Evolutionary conservation across 1,139 yeast species (phyloP).

Genomic region (Candida tunisiensis): DNA sequence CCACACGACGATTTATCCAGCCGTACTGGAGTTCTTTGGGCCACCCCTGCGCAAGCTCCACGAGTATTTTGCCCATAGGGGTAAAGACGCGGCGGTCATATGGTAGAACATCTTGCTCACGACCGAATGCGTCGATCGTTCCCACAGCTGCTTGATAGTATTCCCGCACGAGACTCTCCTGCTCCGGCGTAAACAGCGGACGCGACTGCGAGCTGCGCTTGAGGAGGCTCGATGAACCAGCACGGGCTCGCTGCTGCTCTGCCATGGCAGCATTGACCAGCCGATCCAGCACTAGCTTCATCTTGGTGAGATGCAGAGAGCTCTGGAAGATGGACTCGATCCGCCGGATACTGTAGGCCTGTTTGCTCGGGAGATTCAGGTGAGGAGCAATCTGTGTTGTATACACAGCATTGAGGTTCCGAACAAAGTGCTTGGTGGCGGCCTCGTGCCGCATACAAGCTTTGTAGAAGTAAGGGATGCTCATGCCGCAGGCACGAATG

Average conservation of each 20-base stretch:
- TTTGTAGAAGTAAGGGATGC: conserved; percentile 79
- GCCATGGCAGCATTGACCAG: no score
- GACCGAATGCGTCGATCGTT: conserved; percentile 74
- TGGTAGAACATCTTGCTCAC: conserved; percentile 22
- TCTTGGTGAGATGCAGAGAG: conserved; percentile 50
- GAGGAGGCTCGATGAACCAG: no score
- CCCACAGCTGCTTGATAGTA: conserved; percentile 38
- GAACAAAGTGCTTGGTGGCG: conserved; percentile 44
- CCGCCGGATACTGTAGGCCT: conserved; percentile 33
- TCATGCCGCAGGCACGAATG: conserved; percentile 58
- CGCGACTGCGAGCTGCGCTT: no score
- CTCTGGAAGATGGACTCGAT: conserved; percentile 58
- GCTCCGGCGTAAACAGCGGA: no score
- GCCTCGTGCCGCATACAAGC: conserved; percentile 92
- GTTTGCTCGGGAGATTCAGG: no score
- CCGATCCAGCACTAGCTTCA: conserved; percentile 52
- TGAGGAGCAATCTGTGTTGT: conserved; percentile 7
- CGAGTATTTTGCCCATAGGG: conserved; percentile 75
- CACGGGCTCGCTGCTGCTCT: no score
- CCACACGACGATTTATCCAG: conserved; percentile 74
- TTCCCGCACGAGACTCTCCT: conserved; percentile 17
- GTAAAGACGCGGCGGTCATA: conserved; percentile 60
- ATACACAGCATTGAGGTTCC: conserved; percentile 20
- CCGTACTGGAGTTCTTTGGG: conserved; percentile 77
- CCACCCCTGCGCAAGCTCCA: conserved; percentile 77